Evolutionary conservation across 2,329 filamentous ascomycete species (phyloP), one percentile per base, ranked within the genome.

Genomic region (Diplodia scrobiculata): DNA sequence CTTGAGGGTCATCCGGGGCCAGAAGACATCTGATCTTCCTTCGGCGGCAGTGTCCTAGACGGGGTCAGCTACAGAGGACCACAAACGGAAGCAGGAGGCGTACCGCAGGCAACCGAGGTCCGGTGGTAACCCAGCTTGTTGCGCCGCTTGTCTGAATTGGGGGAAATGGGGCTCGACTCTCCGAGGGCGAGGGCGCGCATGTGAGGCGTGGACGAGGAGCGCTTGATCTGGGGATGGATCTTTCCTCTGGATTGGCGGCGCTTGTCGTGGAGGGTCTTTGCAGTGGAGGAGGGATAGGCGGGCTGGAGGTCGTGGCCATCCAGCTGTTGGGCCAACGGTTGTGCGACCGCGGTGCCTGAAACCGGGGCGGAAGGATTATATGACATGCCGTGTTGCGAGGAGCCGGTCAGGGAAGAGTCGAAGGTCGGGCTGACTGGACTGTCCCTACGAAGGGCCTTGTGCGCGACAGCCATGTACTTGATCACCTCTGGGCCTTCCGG

Each of bases 81-180:
- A 19, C 29, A 29, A 6, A 32, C 29, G 11, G 54, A 1, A 5
- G 10, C 7, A 55, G 62, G 47, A 50, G 66, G 87, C 93, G 86
- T 85, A 98, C 94, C 90, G 82, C 94, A 98, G 71, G 94, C 95
- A 72, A 97, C 91, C 52, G 93, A 96, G 41, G 92, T 97, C 74
- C 94, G 87, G 80, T 97, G 94, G 76, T 98, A 98, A 47, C 94
- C 94, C 68, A 98, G 84, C 79, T 96, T 97, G 78, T 97, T 97
- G 74, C 93, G 87, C 74, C 87, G 86, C 76, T 90, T 90, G 71
- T 90, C 86, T 41, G 85, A 83, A 51, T 77, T 78, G 62, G 81
- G 79, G 68, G 80, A 81, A 69, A 83, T 73, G 45, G 79, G 78
- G 71, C 76, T 75, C 50, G 75, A 73, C 41, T 75, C 77, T 41